Evolutionary conservation across 768 basidiomycete genomes (phyloP), one percentile per base, ranked within the genome.

Genomic region (Lactarius trivialis): DNA sequence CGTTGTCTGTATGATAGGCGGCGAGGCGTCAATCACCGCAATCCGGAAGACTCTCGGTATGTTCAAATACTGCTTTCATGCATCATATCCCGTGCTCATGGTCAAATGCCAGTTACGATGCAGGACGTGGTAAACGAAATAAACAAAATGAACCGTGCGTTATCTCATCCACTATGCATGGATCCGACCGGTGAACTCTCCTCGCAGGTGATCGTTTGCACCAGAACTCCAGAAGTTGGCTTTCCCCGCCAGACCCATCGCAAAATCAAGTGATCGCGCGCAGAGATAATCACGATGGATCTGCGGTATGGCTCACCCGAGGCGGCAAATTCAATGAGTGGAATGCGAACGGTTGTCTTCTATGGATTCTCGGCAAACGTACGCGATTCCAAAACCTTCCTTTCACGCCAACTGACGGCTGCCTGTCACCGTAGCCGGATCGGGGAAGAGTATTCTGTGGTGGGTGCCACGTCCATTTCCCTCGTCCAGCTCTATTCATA

Each of bases 231-330:
- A 28, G 1, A 4, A 24, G 28, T 24, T 60, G 59, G 59, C 59
- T 60, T 28, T 53, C 59, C 9, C 59, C 59, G 3, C 59, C 59
- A 26, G 21, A 60, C 32, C 50, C 59, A 15, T 60, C 59, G 4
- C 32, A 36, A 48, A 60, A 60, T 32, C 59, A 60, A 14, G 53
- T 53, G 34, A 54, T 32, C 8, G 52, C 52, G 0, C 8, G 30
- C 28, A 17, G 3, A 1, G 2, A 2, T 41, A 7, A 28, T 17
- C 26, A 21, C n/a, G 49, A 28, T 1, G 37, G 59, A 14, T 43
- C 59, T 11, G 26, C 51, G 1, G 12, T n/a, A 7, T 60, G 59
- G 59, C 33, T 60, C 17, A 39, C 14, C 3, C 37, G n/a, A 19
- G 30, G 52, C 14, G 6, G 0, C 11, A 39, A 0, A 4, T 60